A percentile compares a stretch with the other conserved stretches of the same genome.
Evolutionary conservation across 805 yeast species (phyloP).

Genomic region (Lipomyces kockii): DNA sequence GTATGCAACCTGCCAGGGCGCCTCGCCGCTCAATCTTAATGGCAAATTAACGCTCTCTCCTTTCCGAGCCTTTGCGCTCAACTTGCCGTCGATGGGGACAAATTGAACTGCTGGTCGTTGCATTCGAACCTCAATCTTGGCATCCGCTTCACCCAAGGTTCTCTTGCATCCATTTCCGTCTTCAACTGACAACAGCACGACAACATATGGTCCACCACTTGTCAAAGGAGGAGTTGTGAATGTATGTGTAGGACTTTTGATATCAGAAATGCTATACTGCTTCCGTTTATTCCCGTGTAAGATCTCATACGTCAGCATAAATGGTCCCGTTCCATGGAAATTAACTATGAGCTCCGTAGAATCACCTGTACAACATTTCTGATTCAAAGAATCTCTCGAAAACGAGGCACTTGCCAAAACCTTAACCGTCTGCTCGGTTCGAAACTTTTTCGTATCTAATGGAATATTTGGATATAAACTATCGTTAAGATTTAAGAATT

Average conservation of each 20-base stretch:
- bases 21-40: constrained; percentile 59
- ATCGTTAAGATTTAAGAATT: constrained; percentile 68
- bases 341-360: constrained; percentile 56
- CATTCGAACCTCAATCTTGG: constrained; percentile 67
- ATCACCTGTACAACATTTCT: constrained; percentile 55
- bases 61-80: constrained; percentile 47
- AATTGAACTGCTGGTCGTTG: constrained; percentile 67
- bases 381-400: constrained; percentile 31
- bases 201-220: constrained; percentile 73
- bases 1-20: constrained; percentile 53
- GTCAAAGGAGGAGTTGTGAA: constrained; percentile 61
- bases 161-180: constrained; percentile 84
- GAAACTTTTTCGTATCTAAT: constrained; percentile 36
- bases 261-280: constrained; percentile 51
- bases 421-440: constrained; percentile 44
- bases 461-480: constrained; percentile 55
- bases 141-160: constrained; percentile 66
- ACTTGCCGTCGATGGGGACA: constrained; percentile 48
- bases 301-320: constrained; percentile 68
- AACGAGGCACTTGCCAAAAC: constrained; percentile 51
- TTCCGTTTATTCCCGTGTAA: constrained; percentile 58
- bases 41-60: constrained; percentile 68
- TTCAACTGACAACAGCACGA: constrained; percentile 64
- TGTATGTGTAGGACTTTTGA: constrained; percentile 46
- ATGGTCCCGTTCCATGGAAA: constrained; percentile 83